Conservation (phyloP, 2,329 filamentous ascomycete genomes). For the Zalaria sp. region DNA sequence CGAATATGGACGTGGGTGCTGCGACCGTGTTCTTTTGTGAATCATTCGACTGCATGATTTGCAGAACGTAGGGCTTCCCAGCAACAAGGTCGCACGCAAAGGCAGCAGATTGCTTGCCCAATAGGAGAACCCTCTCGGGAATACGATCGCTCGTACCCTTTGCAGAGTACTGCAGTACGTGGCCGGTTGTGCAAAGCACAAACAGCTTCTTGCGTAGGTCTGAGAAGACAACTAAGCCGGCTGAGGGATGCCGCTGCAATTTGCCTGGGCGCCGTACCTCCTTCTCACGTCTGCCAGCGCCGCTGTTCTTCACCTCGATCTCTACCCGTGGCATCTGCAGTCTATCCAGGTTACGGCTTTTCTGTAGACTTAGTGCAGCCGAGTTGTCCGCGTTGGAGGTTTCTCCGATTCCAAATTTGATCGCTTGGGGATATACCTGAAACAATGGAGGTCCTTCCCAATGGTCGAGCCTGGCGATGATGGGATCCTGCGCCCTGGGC, state of each 20-base stretch:
- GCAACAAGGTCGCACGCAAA: constrained; percentile 71
- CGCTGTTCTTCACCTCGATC: neutral
- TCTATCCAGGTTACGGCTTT: neutral
- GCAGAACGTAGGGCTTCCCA: constrained; percentile 66
- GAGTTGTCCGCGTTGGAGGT: constrained; percentile 38
- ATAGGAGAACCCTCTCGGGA: constrained; percentile 59
- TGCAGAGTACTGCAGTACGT: constrained; percentile 59
- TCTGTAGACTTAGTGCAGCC: neutral
- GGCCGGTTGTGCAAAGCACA: constrained; percentile 55
- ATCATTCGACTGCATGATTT: constrained; percentile 50
- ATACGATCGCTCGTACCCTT: constrained; percentile 56
- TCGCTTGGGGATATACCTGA: constrained; percentile 72
- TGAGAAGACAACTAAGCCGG: neutral
- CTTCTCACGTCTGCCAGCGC: neutral
- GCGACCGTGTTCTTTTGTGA: constrained; percentile 40
- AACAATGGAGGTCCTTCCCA: constrained; percentile 56
- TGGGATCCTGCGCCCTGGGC: neutral
- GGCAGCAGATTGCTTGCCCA: constrained; percentile 62
- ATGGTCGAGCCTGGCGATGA: constrained; percentile 2
- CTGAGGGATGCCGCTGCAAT: neutral
- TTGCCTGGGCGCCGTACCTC: neutral
- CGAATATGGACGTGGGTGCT: constrained; percentile 46
- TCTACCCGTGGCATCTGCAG: neutral
- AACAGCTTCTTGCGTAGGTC: constrained; percentile 45
- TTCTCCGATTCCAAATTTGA: constrained; percentile 58